These are phyloP conservation scores for Fusarium lateritium DNA, from an alignment of 2,329 filamentous ascomycete species.

Conservation along the genomic window DNA sequence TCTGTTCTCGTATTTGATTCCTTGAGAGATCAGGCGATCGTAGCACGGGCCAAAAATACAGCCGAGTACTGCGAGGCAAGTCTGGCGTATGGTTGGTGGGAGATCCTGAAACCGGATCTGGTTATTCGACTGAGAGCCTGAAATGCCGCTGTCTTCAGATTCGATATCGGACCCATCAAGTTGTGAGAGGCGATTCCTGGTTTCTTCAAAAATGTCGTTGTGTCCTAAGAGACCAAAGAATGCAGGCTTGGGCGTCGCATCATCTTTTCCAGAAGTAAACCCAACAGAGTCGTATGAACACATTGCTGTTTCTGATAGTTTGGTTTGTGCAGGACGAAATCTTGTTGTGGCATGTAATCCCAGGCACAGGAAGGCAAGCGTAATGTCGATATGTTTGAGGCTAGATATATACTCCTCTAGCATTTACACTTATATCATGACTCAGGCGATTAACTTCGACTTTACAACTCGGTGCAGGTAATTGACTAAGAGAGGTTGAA, in stretches of 20 bases:
- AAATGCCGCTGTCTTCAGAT: background rate
- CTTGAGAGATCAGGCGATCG: background rate
- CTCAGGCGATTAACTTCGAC: background rate
- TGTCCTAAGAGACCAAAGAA: conserved; percentile 17
- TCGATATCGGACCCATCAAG: background rate
- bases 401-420: background rate
- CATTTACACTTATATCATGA: background rate
- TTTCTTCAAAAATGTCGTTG: conserved; percentile 16
- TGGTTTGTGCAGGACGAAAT: background rate
- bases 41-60: conserved; percentile 8
- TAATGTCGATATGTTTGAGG: background rate
- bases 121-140: background rate
- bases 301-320: background rate
- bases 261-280: background rate
- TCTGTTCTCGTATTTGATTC: conserved; percentile 3
- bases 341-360: too few species aligned
- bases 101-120: conserved; percentile 1
- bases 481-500: background rate
- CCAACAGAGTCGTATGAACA: background rate
- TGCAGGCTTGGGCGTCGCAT: background rate
- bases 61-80: background rate
- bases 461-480: background rate
- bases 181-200: conserved; percentile 13
- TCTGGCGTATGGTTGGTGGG: background rate
- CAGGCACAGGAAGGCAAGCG: background rate